Conservation (phyloP, 1,139 yeast genomes). For the Chernovozyma aurita region DNA sequence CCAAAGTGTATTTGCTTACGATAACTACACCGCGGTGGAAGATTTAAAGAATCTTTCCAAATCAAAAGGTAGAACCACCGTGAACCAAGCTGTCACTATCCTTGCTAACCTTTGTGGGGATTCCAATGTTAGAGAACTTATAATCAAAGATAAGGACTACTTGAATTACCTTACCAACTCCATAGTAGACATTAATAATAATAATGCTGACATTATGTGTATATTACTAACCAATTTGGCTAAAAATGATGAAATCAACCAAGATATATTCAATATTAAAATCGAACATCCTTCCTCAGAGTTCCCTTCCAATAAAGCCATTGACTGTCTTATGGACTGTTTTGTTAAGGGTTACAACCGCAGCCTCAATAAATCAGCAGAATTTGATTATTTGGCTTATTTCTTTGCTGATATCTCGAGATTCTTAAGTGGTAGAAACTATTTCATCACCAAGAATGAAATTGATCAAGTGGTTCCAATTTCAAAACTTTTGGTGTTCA, state of each 20-base stretch:
- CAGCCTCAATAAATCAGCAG: slow-evolving; percentile 64
- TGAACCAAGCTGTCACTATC: slow-evolving; percentile 70
- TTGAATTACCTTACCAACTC: slow-evolving; percentile 50
- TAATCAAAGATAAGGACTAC: slow-evolving; percentile 63
- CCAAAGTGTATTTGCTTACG: slow-evolving; percentile 62
- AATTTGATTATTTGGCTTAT: slow-evolving; percentile 78
- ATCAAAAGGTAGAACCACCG: slow-evolving; percentile 50
- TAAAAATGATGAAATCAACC: slow-evolving; percentile 62
- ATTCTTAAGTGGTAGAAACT: slow-evolving; percentile 62
- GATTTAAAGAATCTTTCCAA: slow-evolving; percentile 62
- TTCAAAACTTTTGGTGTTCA: slow-evolving; percentile 75
- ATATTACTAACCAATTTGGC: slow-evolving; percentile 83
- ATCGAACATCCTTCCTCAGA: slow-evolving; percentile 29
- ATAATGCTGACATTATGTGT: slow-evolving; percentile 77
- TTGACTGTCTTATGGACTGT: slow-evolving; percentile 85
- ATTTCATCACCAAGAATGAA: slow-evolving; percentile 64
- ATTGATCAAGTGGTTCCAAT: slow-evolving; percentile 81
- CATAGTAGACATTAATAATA: slow-evolving; percentile 50
- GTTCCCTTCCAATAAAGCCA: slow-evolving; percentile 55
- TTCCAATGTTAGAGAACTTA: slow-evolving; percentile 52
- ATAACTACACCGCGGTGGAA: slow-evolving; percentile 65
- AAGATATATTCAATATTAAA: slow-evolving; percentile 44
- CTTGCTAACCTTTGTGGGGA: slow-evolving; percentile 82
- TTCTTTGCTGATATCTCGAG: slow-evolving; percentile 91
- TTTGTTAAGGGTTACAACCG: slow-evolving; percentile 83